Base-by-base conservation (phyloP, 495 filamentous ascomycete genomes). In the Bathelium albidoporum region DNA sequence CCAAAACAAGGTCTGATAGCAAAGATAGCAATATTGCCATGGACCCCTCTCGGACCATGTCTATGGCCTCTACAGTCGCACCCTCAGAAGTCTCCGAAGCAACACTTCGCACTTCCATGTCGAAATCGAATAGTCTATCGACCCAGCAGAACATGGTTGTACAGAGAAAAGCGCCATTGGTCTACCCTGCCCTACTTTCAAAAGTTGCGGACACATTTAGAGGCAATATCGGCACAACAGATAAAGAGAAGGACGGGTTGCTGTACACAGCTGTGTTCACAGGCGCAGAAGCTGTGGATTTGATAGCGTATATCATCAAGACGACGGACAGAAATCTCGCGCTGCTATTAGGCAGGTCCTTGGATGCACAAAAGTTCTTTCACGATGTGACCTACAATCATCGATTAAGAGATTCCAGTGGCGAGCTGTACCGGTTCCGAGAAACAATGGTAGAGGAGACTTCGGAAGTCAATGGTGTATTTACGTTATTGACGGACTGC, bases 351-450 rank as follows among this genome's bases (percentile, higher is more conserved):
- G 95, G 95, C 53, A 83, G 95, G 66, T 89, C 91, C 62, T 78
- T 99, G 52, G 95, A 99, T 77, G 95, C 95, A 45, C 95, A 99
- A 75, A 99, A 97, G 74, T 97, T 97, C 74, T 99, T 99, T 73
- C 95, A 97, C 74, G 95, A 99, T 82, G 95, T 97, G 44, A 96
- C 92, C 2, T 99, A 99, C 74, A 92, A 96, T 65, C 95, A 99
- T 72, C 85, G 95, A 58, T 78, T 99, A 62, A 86, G 95, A 69
- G 95, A 99, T 77, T 93, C 91, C 7, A 79, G 84, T 12, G 84
- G 83, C 49, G 95, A 99, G 73, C 87, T 99, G 67, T 99, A 97
- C 74, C 92, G 97, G 72, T 99, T 99, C 74, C 86, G 89, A 63
- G 93, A 97, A 73, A 95, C 89, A 11, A 80, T 97, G 70, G 84